Evolutionary conservation across 2,329 filamentous ascomycete genomes (phyloP), one percentile per base, ranked within the genome.

Genomic region (Torrubiella hemipterigena): DNA sequence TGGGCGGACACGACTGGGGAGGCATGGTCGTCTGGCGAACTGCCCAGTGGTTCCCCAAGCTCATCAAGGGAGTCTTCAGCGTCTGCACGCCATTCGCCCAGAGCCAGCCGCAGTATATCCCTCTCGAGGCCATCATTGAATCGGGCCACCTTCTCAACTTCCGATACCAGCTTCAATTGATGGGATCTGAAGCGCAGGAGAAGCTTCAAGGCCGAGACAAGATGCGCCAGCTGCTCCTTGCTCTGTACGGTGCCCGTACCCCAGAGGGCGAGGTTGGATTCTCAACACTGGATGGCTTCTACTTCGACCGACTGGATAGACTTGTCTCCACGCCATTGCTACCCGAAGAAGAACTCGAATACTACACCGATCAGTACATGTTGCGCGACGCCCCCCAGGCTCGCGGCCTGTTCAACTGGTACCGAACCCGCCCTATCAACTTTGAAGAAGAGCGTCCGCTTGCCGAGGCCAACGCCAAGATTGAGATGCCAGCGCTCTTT

Each of bases 1-100:
- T 95, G 11, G 85, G 86, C 29, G 89, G 86, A 7, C 89, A 95
- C 58, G 89, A 96, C 57, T 95, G 89, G 83, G 89, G 89, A 52
- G 86, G 83, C 44, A 65, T 68, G 3, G 63, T 87, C 17, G 77
- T 80, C 32, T 93, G 83, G 66, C 74, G 85, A 33, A 59, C 81
- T 35, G 75, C 78, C 11, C 68, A 81, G 39, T 84, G 76, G 68
- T 65, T 86, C 46, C 84, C 83, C 0, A 58, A 76, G 24, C 63
- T 93, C 10, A 63, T 94, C 40, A 69, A 68, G 23, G 77, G 77
- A 44, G 63, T 94, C 38, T 89, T 94, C 60, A 73, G 72, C 42
- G 62, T 94, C 38, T 91, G 83, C 58, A 87, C 84, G 17, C 82
- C 87, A 0, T 93, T 78, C 52, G 46, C 47, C 4, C 54, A 71